Evolutionary conservation across 2,329 filamentous ascomycete genomes (phyloP), one percentile per base, ranked within the genome.

Genomic region (Hypoxylon sp.): DNA sequence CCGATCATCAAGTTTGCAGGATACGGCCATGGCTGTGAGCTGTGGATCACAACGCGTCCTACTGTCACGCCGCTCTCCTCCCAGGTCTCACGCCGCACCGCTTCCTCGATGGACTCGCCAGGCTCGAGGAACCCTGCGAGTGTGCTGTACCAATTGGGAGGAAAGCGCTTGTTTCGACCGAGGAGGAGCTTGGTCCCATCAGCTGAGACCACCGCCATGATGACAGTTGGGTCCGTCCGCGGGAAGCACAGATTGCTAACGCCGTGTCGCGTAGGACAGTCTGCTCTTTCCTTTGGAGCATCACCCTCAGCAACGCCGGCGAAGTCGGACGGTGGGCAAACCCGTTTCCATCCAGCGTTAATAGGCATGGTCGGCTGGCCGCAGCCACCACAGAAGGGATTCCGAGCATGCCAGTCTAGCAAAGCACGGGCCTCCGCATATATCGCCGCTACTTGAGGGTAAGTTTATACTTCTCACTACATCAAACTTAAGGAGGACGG

Each of bases 181-280:
- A 99, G 90, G 6, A 99, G 88, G 42, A 97, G 82, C 68, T 89
- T 88, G 72, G 90, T 87, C 54, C 92, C 92, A 73, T 97, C 93
- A 55, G 90, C 85, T 58, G 92, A 97, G 32, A 98, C 88, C 10
- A 98, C 91, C 0, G 94, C 95, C 82, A 97, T 94, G 81, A 99
- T 99, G 79, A 98, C 94, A 29, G 93, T 97, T 0, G 94, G 94
- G 75, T 98, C 94, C 1, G 95, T 98, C 55, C 94, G 89, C 2
- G 95, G 95, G 84, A 98, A 98, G 76, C 87, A 91, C 58, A 98
- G 86, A 81, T 99, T 99, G 32, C 94, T 97, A 50, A 99, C 83
- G 27, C 93, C 94, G 42, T 89, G 91, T 59, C 96, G 89, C 0
- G 94, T 97, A 6, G 88, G 90, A 80, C 96, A 99, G 17, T 91